A percentile compares a stretch with the other conserved stretches of the same genome.
phyloP scores from a whole-genome alignment of 1,139 yeast species.

The Starmera stellimalicola region DNA sequence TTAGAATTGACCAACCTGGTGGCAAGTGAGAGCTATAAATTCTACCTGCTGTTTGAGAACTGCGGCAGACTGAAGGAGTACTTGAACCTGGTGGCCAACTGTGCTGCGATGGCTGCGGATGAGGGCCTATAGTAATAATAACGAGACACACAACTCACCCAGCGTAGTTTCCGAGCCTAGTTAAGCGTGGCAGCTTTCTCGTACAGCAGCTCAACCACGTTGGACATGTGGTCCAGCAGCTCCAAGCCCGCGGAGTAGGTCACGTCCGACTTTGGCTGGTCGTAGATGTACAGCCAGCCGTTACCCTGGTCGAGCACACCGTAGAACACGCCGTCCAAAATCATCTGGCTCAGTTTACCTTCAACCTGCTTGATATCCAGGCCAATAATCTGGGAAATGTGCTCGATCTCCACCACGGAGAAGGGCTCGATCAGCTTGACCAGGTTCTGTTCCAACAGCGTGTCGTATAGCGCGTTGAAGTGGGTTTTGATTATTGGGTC shows the following conservation, averaged over 20 bases:
- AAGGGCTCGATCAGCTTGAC: slow-evolving; percentile 94
- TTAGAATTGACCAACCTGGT: slow-evolving; percentile 46
- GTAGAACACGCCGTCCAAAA: slow-evolving; percentile 83
- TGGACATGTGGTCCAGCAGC: slow-evolving; percentile 77
- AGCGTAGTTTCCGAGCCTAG: no score
- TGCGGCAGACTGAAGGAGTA: slow-evolving; percentile 60
- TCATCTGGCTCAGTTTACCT: slow-evolving; percentile 93
- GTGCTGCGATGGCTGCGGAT: slow-evolving; percentile 19
- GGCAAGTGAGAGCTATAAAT: slow-evolving; percentile 37
- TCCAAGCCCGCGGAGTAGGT: slow-evolving; percentile 85
- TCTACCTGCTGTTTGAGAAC: slow-evolving; percentile 44
- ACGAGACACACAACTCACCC: no score
- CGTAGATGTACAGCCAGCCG: slow-evolving; percentile 92
- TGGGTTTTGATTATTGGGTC: slow-evolving; percentile 90
- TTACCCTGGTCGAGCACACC: slow-evolving; percentile 98
- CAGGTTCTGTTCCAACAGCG: slow-evolving; percentile 84
- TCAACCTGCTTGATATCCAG: slow-evolving; percentile 84
- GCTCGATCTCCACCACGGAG: slow-evolving; percentile 86
- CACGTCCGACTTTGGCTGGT: slow-evolving; percentile 81
- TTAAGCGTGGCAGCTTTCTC: slow-evolving; percentile 85
- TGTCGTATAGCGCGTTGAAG: slow-evolving; percentile 87
- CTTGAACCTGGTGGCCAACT: slow-evolving; percentile 42
- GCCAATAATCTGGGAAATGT: slow-evolving; percentile 82
- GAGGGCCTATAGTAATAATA: slow-evolving; percentile 10
- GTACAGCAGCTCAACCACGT: slow-evolving; percentile 82